phyloP scores from a whole-genome alignment of 1,284 basidiomycete genomes.

The Omphalotus olearius region DNA sequence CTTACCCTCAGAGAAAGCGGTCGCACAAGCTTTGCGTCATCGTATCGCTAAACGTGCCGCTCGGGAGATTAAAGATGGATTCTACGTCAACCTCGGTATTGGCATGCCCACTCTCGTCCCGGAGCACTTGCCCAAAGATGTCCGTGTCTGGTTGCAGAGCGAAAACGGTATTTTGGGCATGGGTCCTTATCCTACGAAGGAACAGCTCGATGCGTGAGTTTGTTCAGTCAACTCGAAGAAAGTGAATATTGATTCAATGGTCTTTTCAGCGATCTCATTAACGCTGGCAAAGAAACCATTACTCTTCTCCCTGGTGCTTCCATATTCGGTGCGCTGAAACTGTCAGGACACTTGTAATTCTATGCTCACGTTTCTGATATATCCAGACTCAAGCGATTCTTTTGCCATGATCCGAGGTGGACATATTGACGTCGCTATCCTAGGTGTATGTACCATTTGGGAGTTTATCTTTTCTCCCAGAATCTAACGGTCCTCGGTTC shows the following conservation, averaged over 20 bases:
- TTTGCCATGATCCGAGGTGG: slow-evolving; percentile 97
- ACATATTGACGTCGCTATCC: slow-evolving; percentile 91
- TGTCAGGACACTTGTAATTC: not conserved
- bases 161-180: slow-evolving; percentile 95
- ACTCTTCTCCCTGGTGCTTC: slow-evolving; percentile 91
- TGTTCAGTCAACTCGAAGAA: not conserved
- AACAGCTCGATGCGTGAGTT: slow-evolving; percentile 87
- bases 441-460: slow-evolving; percentile 46
- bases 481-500: slow-evolving; percentile 8
- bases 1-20: slow-evolving; percentile 44
- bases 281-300: slow-evolving; percentile 95
- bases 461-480: not conserved
- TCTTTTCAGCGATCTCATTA: slow-evolving; percentile 74
- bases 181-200: slow-evolving; percentile 89
- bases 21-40: slow-evolving; percentile 54
- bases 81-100: slow-evolving; percentile 76
- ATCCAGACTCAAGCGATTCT: slow-evolving; percentile 78
- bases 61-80: slow-evolving; percentile 88
- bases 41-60: slow-evolving; percentile 85
- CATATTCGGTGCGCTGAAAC: slow-evolving; percentile 65
- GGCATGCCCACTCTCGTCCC: slow-evolving; percentile 96
- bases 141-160: slow-evolving; percentile 90
- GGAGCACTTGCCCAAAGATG: slow-evolving; percentile 72
- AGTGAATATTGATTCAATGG: slow-evolving; percentile 9
- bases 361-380: not conserved